Conservation (phyloP, 2,329 filamentous ascomycete species). For the Berkeleyomyces basicola region DNA sequence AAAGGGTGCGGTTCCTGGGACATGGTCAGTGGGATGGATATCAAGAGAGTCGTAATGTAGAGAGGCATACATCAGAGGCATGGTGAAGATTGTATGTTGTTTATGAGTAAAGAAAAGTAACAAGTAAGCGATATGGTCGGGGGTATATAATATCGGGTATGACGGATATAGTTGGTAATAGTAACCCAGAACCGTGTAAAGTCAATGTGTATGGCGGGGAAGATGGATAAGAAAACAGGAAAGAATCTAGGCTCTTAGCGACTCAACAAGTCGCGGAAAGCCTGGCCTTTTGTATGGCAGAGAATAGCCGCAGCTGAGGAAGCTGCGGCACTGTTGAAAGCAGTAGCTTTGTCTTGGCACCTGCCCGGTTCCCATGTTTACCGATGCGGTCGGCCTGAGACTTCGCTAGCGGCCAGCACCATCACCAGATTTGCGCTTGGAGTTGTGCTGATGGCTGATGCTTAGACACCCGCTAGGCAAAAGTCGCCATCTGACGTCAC, state of each 20-base stretch:
- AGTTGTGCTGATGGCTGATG: slow-evolving; percentile 1
- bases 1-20: slow-evolving; percentile 12
- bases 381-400: background rate
- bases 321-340: background rate
- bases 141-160: background rate
- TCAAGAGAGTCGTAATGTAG: background rate
- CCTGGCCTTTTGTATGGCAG: background rate
- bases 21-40: too few relatives aligned
- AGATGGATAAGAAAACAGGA: background rate
- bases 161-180: background rate
- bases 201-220: background rate
- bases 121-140: background rate
- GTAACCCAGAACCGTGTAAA: background rate
- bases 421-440: background rate
- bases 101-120: background rate
- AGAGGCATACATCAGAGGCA: slow-evolving; percentile 13
- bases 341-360: background rate
- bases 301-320: background rate
- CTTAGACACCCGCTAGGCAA: background rate
- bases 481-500: slow-evolving; percentile 1
- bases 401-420: background rate
- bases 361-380: background rate
- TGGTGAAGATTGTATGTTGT: slow-evolving; percentile 2
- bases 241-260: background rate
- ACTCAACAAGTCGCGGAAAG: background rate